phyloP scores from a whole-genome alignment of 2,329 filamentous ascomycete species.

The Penicillium polonicum region DNA sequence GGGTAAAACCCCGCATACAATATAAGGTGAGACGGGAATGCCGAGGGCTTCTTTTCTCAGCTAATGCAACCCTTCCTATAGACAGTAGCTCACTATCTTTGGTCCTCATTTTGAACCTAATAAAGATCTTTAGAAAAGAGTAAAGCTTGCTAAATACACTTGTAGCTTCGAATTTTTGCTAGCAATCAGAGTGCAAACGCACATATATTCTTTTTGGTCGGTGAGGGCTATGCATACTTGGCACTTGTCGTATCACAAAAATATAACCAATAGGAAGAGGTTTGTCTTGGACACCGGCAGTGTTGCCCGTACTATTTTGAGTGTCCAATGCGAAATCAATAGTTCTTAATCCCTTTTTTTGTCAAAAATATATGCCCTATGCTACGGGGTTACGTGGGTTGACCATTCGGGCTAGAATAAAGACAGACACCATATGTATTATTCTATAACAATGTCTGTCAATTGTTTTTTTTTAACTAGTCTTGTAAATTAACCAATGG shows the following conservation, averaged over 20 bases:
- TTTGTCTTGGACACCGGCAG: not conserved
- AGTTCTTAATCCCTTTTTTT: not conserved
- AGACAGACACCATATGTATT: not conserved
- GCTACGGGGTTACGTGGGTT: not conserved
- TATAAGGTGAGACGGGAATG: not conserved
- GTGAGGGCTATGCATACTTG: not conserved
- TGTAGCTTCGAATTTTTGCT: not conserved
- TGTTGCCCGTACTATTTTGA: not conserved
- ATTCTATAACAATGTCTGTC: no score
- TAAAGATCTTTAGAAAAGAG: no score
- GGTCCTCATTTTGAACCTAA: not conserved
- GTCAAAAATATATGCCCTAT: not conserved
- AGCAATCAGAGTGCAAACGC: not conserved
- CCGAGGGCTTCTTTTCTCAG: not conserved
- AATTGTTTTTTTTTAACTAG: not conserved
- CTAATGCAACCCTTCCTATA: not conserved
- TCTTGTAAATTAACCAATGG: not conserved
- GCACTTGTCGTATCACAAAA: not conserved
- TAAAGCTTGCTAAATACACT: not conserved
- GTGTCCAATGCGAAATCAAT: not conserved
- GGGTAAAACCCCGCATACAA: not conserved
- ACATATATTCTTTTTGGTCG: not conserved
- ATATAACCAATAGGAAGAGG: not conserved
- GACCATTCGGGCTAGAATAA: not conserved
- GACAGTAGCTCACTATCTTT: not conserved